Evolutionary conservation across 1,139 yeast genomes (phyloP), one percentile per base, ranked within the genome.

Genomic region (Sugiyamaella xylanicola): DNA sequence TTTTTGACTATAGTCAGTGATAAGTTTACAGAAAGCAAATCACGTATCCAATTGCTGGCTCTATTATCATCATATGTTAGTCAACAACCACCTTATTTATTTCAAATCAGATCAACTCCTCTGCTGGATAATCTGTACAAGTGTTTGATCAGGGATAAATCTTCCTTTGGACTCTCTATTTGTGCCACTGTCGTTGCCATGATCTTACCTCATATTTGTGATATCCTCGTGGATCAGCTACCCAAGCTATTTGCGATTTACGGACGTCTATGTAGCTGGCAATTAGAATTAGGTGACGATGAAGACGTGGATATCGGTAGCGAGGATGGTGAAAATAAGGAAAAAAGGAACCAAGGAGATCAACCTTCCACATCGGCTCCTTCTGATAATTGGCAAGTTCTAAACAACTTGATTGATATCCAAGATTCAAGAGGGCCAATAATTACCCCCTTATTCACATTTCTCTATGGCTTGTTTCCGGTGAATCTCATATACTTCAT

Each of bases 381-480:
- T 17, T 16, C 41, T 4, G 55, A 50, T 19, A 56, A 51, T n/a
- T 78, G 81, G 81, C 61, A 64, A 9, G 59, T 65, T 2, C 56
- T 68, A 7, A 64, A 62, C 11, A 64, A 61, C 25, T 56, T 60
- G 7, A 63, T 60, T 15, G 61, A 58, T 16, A 55, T 59, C 21
- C 62, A 63, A 11, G 67, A 64, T 27, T 57, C 58, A 13, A 54
- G 63, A 13, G 54, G 56, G 11, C 65, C 68, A 1, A 59, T 68
- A 40, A 61, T 68, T 36, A 59, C 66, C 2, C 71, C 75, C 9
- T 62, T 78, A 15, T 75, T 73, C 49, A 77, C 84, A 0, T 70
- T 81, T 36, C 65, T 85, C 1, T 85, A 85, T 62, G 90, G 87
- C 0, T 66, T 85, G n/a, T 85, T 77, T 61, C 89, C 90, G 0